Conservation (phyloP, 2,329 filamentous ascomycete species). For the Trichophaea hybrida region DNA sequence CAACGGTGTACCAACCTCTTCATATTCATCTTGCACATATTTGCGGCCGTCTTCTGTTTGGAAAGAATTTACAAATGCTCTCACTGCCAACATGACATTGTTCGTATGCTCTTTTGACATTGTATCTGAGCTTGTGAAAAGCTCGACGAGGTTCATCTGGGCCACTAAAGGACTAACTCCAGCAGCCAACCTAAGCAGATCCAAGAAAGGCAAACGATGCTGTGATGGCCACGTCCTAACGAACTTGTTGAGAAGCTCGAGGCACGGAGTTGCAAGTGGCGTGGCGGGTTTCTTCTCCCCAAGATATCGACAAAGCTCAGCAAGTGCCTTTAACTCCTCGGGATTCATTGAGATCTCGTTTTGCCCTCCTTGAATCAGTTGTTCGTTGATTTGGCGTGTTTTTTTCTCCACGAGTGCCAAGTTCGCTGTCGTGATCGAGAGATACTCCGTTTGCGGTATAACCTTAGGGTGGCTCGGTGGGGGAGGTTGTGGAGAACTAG, state of each 20-base stretch:
- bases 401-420: constrained; percentile 58
- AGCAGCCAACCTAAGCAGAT: constrained; percentile 72
- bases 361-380: constrained; percentile 53
- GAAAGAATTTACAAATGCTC: constrained; percentile 73
- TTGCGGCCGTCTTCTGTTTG: constrained; percentile 55
- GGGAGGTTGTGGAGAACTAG: constrained; percentile 29
- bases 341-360: constrained; percentile 64
- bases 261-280: constrained; percentile 36
- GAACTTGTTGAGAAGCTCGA: constrained; percentile 56
- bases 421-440: constrained; percentile 63
- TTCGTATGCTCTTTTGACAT: constrained; percentile 51
- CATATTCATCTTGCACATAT: constrained; percentile 45
- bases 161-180: constrained; percentile 53
- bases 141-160: constrained; percentile 41
- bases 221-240: constrained; percentile 65
- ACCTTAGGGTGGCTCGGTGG: constrained; percentile 39
- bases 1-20: constrained; percentile 35
- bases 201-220: constrained; percentile 69
- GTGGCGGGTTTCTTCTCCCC: constrained; percentile 28
- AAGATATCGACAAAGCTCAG: constrained; percentile 17
- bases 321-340: constrained; percentile 50
- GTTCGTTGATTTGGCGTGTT: constrained; percentile 57
- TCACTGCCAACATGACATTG: constrained; percentile 73
- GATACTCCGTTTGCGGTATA: constrained; percentile 65
- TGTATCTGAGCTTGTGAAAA: constrained; percentile 44